Percentiles rank a stretch among this genome's conserved stretches.
Conservation (phyloP, 257 asterid genomes). For the Pogostemon cablin region DNA sequence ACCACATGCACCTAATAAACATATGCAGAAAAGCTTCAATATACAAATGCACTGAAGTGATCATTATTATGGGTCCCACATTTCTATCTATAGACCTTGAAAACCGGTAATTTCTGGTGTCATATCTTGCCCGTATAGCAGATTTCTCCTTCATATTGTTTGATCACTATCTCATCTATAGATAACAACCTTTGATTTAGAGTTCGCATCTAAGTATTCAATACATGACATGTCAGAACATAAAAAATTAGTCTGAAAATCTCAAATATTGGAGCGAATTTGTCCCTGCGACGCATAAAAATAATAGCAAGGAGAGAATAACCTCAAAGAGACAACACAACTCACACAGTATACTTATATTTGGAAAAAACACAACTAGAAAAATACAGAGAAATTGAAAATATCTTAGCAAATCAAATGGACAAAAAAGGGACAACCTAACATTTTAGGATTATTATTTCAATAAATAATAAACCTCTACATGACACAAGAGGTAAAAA, state of each 20-base stretch:
- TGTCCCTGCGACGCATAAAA: background rate
- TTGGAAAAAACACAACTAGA: background rate
- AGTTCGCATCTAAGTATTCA: constrained; percentile 9
- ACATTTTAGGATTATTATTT: constrained; percentile 12
- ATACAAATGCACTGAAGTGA: background rate
- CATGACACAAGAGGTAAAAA: constrained; percentile 5
- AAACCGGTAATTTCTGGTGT: constrained; percentile 12
- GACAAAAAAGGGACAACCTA: background rate
- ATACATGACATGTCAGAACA: background rate
- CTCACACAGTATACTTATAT: constrained; percentile 2
- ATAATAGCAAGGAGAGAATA: constrained; percentile 5
- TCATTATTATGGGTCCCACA: background rate
- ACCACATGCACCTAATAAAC: background rate
- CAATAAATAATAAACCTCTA: constrained; percentile 24
- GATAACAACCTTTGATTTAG: background rate
- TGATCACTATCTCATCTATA: too few relatives aligned
- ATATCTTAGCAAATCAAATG: constrained; percentile 17
- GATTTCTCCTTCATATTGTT: background rate
- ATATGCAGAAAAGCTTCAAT: background rate
- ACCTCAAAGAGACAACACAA: constrained; percentile 11
- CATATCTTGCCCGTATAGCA: background rate
- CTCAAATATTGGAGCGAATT: background rate
- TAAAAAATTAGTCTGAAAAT: too few relatives aligned
- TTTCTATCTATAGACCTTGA: constrained; percentile 14
- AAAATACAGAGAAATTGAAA: background rate